Evolutionary conservation across 192 early-diverging fungal species (phyloP).

Genomic region (Umbelopsis sp.): DNA sequence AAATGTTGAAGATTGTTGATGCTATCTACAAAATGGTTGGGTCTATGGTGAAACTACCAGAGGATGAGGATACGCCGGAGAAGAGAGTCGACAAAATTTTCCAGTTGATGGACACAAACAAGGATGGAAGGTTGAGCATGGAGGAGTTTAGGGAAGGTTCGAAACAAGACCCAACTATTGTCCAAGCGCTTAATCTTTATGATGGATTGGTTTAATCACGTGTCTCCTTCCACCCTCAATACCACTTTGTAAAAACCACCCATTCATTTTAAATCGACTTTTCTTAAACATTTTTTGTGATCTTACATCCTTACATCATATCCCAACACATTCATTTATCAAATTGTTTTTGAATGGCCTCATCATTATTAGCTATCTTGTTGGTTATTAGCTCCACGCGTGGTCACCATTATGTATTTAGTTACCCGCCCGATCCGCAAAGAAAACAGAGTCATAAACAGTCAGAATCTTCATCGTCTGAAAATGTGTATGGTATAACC

Average conservation of each 20-base stretch:
- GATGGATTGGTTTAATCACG: slow-evolving; percentile 60
- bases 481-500: slow-evolving; percentile 15
- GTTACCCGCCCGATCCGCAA: slow-evolving; percentile 59
- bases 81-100: slow-evolving; percentile 93
- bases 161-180: slow-evolving; percentile 83
- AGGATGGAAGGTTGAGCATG: slow-evolving; percentile 78
- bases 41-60: slow-evolving; percentile 84
- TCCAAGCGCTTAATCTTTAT: slow-evolving; percentile 87
- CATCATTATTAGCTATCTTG: slow-evolving; percentile 56
- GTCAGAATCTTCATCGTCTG: neutral
- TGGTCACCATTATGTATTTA: slow-evolving; percentile 77
- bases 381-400: slow-evolving; percentile 67
- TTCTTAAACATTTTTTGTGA: too few relatives aligned
- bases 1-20: slow-evolving; percentile 92
- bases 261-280: neutral
- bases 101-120: slow-evolving; percentile 83
- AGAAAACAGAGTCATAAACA: slow-evolving; percentile 17
- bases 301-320: neutral
- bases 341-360: neutral
- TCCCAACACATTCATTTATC: neutral
- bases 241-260: neutral
- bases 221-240: neutral
- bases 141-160: slow-evolving; percentile 90
- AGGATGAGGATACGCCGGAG: slow-evolving; percentile 90
- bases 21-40: slow-evolving; percentile 96